Percentiles rank a stretch among this genome's conserved stretches.
These are phyloP conservation scores for Alternaria triticimaculans DNA, from an alignment of 2,329 filamentous ascomycete genomes.

Conservation along the genomic window DNA sequence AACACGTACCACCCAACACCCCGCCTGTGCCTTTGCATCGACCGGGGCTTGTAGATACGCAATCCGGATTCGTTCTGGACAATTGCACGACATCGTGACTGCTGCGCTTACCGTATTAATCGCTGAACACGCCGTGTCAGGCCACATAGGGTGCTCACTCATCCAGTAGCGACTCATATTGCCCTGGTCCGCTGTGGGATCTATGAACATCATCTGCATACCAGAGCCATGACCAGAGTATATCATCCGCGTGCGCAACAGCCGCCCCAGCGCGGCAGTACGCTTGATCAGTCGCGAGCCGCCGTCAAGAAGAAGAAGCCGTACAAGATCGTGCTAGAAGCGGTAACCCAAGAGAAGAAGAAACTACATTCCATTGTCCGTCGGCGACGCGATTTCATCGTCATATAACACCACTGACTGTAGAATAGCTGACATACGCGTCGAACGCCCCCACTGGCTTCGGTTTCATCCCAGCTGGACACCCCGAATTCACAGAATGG, in stretches of 20 bases:
- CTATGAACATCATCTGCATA: conserved; percentile 17
- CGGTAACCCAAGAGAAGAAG: conserved; percentile 65
- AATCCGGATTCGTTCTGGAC: conserved; percentile 3
- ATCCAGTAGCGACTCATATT: conserved; percentile 3
- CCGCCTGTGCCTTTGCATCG: conserved; percentile 27
- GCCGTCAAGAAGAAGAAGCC: conserved; percentile 49
- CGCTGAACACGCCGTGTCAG: conserved; percentile 18
- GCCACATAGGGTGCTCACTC: conserved; percentile 1
- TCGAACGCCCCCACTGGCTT: conserved; percentile 65
- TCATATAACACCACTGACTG: conserved; percentile 41
- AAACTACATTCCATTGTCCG: conserved; percentile 61
- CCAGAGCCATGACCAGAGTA: conserved; percentile 36
- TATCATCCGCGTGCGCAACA: conserved; percentile 30
- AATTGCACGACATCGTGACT: conserved; percentile 7
- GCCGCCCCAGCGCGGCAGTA: conserved; percentile 22
- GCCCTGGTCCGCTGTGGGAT: conserved; percentile 12
- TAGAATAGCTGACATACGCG: conserved; percentile 60
- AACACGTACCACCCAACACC: conserved; percentile 16
- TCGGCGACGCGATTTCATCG: conserved; percentile 22
- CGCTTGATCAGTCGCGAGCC: conserved; percentile 32
- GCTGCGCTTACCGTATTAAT: conserved; percentile 19
- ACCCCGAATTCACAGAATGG: conserved; percentile 64
- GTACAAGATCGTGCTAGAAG: conserved; percentile 66
- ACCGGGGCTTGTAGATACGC: conserved; percentile 29
- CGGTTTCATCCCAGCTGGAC: conserved; percentile 66